Base-by-base conservation (phyloP, 2,329 filamentous ascomycete genomes). In the Metarhizium sp. region DNA sequence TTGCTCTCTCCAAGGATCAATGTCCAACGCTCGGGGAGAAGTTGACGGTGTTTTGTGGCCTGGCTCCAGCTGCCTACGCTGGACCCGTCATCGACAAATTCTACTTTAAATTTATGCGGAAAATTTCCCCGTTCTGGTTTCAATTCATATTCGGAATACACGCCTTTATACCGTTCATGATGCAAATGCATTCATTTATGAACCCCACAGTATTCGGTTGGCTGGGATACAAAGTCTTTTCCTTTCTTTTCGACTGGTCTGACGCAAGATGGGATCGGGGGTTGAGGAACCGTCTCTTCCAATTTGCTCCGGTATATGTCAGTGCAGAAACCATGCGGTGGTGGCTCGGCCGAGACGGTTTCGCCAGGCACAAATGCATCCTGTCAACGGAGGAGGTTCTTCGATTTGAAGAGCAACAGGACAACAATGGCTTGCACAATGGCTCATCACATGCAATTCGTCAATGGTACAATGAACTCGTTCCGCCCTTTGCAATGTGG, bases 101-200 rank as follows among this genome's bases (percentile, higher is more conserved):
- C 68, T 94, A 95, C 69, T 92, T 96, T 75, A 92, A 90, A 62
- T 92, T 96, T 71, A 92, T 96, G 87, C 81, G 85, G 16, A 73
- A 88, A 52, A 88, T 96, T 52, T 86, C 86, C 0, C 88, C 90
- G 0, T 76, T 71, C 32, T 77, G 90, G 67, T 96, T 96, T 70
- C 79, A 89, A 1, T 66, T 90, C 25, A 80, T 95, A 62, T 96
- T 96, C 66, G 92, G 92, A 16, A 91, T 96, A 45, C 92, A 96
- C 66, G 84, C 89, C 0, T 96, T 96, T 68, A 95, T 97, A 49
- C 92, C 92, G 0, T 77, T 94, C 60, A 96, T 96, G 92, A 90
- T 95, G 85, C 78, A 78, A 6, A 90, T 92, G 78, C 90, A 94
- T 63, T 69, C 71, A 0, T 59, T 85, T 3, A 68, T 96, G 2